These are phyloP conservation scores for Magnusiomyces sp. DNA, from an alignment of 1,139 yeast genomes.

Conservation along the genomic window DNA sequence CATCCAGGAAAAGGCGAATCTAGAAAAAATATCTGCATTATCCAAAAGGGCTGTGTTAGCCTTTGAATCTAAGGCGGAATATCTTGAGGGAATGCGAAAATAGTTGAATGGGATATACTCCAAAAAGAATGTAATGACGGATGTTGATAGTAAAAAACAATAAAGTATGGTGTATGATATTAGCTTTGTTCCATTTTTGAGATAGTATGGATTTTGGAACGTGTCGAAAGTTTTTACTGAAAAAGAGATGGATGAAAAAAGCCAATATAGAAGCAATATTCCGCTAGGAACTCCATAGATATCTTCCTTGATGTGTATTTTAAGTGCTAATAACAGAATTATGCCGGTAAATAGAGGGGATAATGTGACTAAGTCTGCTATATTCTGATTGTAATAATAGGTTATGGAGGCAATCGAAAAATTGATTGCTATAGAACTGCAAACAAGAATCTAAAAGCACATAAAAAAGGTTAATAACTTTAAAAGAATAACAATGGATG, in stretches of 20 bases:
- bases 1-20: conserved; percentile 80
- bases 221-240: conserved; percentile 38
- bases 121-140: conserved; percentile 8
- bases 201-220: not conserved
- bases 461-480: conserved; percentile 34
- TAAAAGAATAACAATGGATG: too few species aligned
- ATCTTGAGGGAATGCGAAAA: conserved; percentile 9
- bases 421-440: conserved; percentile 13
- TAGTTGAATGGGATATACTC: conserved; percentile 14
- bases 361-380: conserved; percentile 15
- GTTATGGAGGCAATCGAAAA: conserved; percentile 12
- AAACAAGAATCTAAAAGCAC: conserved; percentile 21
- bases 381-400: conserved; percentile 2
- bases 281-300: conserved; percentile 58
- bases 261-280: conserved; percentile 63
- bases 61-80: conserved; percentile 5
- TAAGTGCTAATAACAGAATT: conserved; percentile 42
- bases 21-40: conserved; percentile 67
- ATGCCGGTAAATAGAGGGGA: conserved; percentile 34
- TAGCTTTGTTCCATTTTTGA: not conserved
- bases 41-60: conserved; percentile 35
- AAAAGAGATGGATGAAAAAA: conserved; percentile 41
- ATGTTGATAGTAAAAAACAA: conserved; percentile 6
- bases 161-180: conserved; percentile 11
- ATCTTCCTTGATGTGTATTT: conserved; percentile 62